These are phyloP conservation scores for Dactylellina haptotyla DNA, from an alignment of 2,329 filamentous ascomycete species.

Conservation along the genomic window DNA sequence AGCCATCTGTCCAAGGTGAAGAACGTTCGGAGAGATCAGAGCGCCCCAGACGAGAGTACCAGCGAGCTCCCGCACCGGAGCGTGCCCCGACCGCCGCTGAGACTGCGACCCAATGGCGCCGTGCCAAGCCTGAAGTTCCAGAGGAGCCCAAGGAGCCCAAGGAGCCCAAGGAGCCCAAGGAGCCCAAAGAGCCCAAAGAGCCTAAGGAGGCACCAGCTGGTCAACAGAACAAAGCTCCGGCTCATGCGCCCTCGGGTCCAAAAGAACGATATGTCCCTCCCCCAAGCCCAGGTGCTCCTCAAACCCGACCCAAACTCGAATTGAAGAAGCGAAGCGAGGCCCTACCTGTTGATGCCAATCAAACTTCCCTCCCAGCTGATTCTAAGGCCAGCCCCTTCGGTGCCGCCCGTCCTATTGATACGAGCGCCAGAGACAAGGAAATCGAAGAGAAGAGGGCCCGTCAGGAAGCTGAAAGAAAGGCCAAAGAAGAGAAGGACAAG, in stretches of 20 bases:
- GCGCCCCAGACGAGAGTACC: slow-evolving; percentile 77
- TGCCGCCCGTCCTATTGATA: slow-evolving; percentile 92
- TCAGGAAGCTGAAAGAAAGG: slow-evolving; percentile 88
- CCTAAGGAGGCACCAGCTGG: slow-evolving; percentile 59
- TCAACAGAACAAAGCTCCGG: slow-evolving; percentile 62
- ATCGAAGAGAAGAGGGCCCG: slow-evolving; percentile 87
- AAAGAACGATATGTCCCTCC: slow-evolving; percentile 63
- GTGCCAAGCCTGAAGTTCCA: slow-evolving; percentile 81
- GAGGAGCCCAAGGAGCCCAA: slow-evolving; percentile 58
- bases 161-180: too few relatives aligned
- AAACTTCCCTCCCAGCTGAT: slow-evolving; percentile 67
- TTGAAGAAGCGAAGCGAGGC: slow-evolving; percentile 81
- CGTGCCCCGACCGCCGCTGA: slow-evolving; percentile 86
- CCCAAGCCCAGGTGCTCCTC: slow-evolving; percentile 68
- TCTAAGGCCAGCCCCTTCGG: slow-evolving; percentile 93
- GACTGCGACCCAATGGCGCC: slow-evolving; percentile 91
- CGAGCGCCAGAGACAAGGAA: slow-evolving; percentile 84
- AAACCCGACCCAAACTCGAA: slow-evolving; percentile 81
- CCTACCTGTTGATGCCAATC: slow-evolving; percentile 65
- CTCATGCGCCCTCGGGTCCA: slow-evolving; percentile 73
- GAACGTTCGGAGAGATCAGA: slow-evolving; percentile 63
- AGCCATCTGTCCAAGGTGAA: slow-evolving; percentile 81
- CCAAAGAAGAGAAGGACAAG: slow-evolving; percentile 68
- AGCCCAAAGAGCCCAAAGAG: slow-evolving; percentile 36
- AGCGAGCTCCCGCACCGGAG: slow-evolving; percentile 72